These are phyloP conservation scores for Podospora comata DNA, from an alignment of 495 filamentous ascomycete genomes.

Conservation along the genomic window DNA sequence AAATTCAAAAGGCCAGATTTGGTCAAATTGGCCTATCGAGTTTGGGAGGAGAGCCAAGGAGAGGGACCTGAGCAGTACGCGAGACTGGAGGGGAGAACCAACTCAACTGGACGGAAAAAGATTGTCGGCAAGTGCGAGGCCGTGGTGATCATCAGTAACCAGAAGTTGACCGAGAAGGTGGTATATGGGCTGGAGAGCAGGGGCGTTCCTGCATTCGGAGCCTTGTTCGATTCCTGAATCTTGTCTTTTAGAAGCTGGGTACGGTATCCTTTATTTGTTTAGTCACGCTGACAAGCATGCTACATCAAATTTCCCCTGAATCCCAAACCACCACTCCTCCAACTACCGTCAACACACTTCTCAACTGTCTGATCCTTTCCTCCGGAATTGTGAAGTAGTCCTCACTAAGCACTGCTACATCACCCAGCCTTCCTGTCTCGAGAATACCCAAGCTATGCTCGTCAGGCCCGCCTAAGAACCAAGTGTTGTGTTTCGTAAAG, in stretches of 20 bases:
- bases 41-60: constrained; percentile 52
- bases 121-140: constrained; percentile 58
- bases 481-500: constrained; percentile 30
- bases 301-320: neutral
- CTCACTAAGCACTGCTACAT: constrained; percentile 29
- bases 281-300: neutral
- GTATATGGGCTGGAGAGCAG: constrained; percentile 70
- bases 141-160: constrained; percentile 75
- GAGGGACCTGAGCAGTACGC: constrained; percentile 62
- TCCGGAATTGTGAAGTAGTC: constrained; percentile 29
- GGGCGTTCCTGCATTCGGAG: constrained; percentile 69
- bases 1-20: constrained; percentile 43
- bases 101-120: constrained; percentile 55
- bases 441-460: constrained; percentile 25
- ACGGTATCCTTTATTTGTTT: no score
- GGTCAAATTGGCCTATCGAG: constrained; percentile 55
- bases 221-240: constrained; percentile 72
- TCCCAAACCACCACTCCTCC: neutral
- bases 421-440: constrained; percentile 29
- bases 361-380: constrained; percentile 20
- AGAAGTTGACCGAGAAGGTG: constrained; percentile 64
- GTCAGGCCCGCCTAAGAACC: constrained; percentile 31
- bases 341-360: constrained; percentile 1
- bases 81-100: constrained; percentile 53
- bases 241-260: neutral